Evolutionary conservation across 129 eudicot species (phyloP).

Genomic region (Centaurea solstitialis): DNA sequence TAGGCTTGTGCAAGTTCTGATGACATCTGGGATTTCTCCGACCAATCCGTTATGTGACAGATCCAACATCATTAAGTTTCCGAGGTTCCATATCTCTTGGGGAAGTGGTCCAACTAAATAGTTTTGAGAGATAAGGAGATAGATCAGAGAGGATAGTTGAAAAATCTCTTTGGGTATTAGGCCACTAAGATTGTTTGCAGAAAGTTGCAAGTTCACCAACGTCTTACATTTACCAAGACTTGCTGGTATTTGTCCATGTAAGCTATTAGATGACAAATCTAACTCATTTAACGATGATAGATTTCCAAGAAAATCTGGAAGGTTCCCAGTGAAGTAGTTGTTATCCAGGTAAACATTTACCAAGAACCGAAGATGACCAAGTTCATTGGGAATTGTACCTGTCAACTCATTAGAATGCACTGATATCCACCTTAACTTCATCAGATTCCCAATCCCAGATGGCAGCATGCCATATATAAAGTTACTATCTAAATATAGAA

Average conservation of each 20-base stretch:
- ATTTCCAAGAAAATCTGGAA: not conserved
- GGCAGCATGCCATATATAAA: slow-evolving; percentile 16
- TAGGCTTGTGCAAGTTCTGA: not conserved
- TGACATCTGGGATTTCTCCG: not conserved
- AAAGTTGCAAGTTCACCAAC: not conserved
- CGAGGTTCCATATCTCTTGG: not conserved
- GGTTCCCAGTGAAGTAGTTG: not conserved
- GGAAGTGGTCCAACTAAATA: too few species aligned
- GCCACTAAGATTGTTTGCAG: not conserved
- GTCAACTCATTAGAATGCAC: not conserved
- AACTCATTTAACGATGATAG: not conserved
- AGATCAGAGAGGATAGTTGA: not conserved
- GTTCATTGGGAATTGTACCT: too few species aligned
- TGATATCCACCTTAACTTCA: not conserved
- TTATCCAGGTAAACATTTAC: not conserved
- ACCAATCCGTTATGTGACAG: not conserved
- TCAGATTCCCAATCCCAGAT: not conserved
- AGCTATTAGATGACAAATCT: not conserved
- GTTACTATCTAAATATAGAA: not conserved
- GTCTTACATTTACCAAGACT: not conserved
- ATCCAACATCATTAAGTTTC: not conserved
- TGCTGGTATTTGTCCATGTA: not conserved
- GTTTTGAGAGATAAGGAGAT: too few species aligned
- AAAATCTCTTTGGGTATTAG: not conserved
- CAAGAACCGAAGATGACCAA: not conserved